Conservation (phyloP, 2,329 filamentous ascomycete species). For the Kalmusia sp. region DNA sequence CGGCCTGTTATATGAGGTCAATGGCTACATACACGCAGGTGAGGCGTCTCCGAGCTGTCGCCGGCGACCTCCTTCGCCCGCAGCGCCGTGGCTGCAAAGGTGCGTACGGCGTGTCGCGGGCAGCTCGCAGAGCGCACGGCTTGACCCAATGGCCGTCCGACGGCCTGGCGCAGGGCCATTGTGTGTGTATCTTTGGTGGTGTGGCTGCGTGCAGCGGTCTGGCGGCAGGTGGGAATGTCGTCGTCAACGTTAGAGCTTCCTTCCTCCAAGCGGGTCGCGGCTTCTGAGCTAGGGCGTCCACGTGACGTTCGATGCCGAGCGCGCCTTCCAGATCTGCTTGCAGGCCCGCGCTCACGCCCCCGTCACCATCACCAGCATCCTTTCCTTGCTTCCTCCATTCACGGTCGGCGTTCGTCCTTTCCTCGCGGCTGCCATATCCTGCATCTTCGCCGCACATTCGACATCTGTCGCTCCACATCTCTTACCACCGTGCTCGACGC, state of each 20-base stretch:
- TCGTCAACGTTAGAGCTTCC: conserved; percentile 25
- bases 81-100: conserved; percentile 52
- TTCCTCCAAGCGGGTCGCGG: conserved; percentile 6
- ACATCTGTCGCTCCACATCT: neutral
- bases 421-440: conserved; percentile 4
- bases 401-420: conserved; percentile 35
- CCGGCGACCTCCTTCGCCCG: conserved; percentile 54
- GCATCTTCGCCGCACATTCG: conserved; percentile 5
- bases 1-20: neutral
- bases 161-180: conserved; percentile 52
- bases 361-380: conserved; percentile 31
- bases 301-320: conserved; percentile 14
- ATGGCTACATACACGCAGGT: conserved; percentile 50
- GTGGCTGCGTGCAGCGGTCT: conserved; percentile 32
- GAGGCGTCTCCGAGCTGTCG: conserved; percentile 51
- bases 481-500: conserved; percentile 19
- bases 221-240: conserved; percentile 28
- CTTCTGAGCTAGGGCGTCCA: conserved; percentile 7
- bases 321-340: conserved; percentile 15
- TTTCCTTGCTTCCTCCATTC: conserved; percentile 27
- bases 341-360: conserved; percentile 26
- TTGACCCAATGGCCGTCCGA: conserved; percentile 47
- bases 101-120: conserved; percentile 43
- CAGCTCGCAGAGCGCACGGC: conserved; percentile 44
- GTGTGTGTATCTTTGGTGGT: conserved; percentile 23